Base-by-base conservation (phyloP, 345 rosid genomes). In the Gossypium thurberi region DNA sequence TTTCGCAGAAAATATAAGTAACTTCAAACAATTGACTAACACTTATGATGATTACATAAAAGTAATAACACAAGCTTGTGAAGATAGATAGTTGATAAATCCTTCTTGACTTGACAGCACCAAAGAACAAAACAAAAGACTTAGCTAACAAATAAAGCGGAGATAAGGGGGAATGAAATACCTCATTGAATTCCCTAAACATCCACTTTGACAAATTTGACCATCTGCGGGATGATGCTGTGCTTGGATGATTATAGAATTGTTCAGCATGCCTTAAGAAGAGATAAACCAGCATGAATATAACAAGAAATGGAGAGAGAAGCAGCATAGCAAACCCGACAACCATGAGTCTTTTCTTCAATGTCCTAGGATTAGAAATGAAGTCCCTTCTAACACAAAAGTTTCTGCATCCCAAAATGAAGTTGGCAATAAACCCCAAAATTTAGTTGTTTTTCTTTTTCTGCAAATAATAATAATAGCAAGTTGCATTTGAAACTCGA, bases 241-340 rank as follows among this genome's bases (percentile, higher is more conserved):
- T 90, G 82, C 93, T 90, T 37, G 99, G 98, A 87, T 92, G 97
- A 82, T 96, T 88, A 80, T 93, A 96, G 68, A 96, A 91, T 76
- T 96, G 98, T 77, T 93, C 99, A 71, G 98, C 99, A 72, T 95
- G 99, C 85, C 94, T 86, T 73, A 95, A 78, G 84, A 95, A 95
- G 77, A 92, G 91, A 84, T 89, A 95, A 48, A 95, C 96, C 76
- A 93, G 82, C 97, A 93, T 90, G 82, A 96, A 96, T 76, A 93
- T 96, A 78, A 93, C 97, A 56, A 96, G 95, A 80, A 96, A 96
- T 57, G 98, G 98, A 73, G 94, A 88, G 63, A 96, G 90, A 53
- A 96, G 86, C 80, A 93, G 89, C 91, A 91, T 90, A 51, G 87
- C 86, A 71, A 96, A 63, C 78, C 98, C 99, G 76, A 91, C 97